These are phyloP conservation scores for Linanthus parryae DNA, from an alignment of 148 eudicot species.

Conservation along the genomic window DNA sequence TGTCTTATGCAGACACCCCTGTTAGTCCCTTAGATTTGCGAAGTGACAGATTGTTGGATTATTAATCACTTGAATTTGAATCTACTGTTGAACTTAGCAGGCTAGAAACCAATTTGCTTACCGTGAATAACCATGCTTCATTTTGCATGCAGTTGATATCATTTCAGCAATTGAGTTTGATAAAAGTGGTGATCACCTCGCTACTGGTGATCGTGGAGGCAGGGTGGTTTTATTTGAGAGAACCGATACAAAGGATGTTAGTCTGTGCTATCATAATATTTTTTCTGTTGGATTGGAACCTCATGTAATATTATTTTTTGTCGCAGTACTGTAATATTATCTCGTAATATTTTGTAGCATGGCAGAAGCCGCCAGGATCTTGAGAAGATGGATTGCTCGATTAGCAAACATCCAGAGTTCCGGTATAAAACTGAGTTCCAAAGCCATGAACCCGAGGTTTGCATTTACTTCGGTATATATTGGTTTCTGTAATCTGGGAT, in stretches of 20 bases:
- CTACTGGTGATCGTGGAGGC: conserved; percentile 83
- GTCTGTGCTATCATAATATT: conserved; percentile 15
- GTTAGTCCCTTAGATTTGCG: too few species aligned
- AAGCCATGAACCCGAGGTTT: conserved; percentile 99
- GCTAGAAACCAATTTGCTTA: too few species aligned
- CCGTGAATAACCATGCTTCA: too few species aligned
- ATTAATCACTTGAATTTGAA: too few species aligned
- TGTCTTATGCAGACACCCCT: too few species aligned
- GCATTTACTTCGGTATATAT: not conserved
- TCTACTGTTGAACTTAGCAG: too few species aligned
- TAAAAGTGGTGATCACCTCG: conserved; percentile 70
- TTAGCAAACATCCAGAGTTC: conserved; percentile 86
- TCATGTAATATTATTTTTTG: not conserved
- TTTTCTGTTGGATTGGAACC: conserved; percentile 2
- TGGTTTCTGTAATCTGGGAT: conserved; percentile 6
- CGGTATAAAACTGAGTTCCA: conserved; percentile 99
- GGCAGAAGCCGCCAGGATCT: conserved; percentile 62
- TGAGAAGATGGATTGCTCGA: conserved; percentile 63
- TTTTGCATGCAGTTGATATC: conserved; percentile 73
- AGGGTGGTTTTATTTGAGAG: conserved; percentile 77
- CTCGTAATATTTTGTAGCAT: conserved; percentile 27
- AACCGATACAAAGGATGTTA: conserved; percentile 59
- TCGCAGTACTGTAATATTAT: not conserved
- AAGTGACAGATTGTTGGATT: too few species aligned
- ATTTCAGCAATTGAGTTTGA: conserved; percentile 80